Base-by-base conservation (phyloP, 2,329 filamentous ascomycete species). In the Blastomyces percursus region DNA sequence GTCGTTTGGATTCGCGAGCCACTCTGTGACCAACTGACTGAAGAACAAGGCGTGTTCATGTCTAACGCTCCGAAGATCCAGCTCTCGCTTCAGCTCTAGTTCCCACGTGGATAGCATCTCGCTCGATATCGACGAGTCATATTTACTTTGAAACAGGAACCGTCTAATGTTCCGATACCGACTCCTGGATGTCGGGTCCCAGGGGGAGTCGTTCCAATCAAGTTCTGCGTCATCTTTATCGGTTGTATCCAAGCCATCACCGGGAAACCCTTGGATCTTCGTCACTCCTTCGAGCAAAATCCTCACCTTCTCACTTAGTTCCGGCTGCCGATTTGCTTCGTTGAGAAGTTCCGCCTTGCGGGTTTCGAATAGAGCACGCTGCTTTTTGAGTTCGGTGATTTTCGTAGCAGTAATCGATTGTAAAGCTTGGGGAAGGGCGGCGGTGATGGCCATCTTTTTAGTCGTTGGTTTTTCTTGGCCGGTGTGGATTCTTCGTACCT, bases 1-100 rank as follows among this genome's bases (percentile, higher is more conserved):
- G 9, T 67, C 67, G 5, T 73, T 68, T 0, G 75, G 71, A 12
- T 73, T 69, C 1, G 74, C 72, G 59, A 85, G 71, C 78, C 81
- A 84, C 66, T 84, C 82, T 0, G 76, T 81, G 14, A 84, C 79
- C 30, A 86, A 70, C 48, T 78, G 71, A 21, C 81, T 80, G 68
- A 85, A 86, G 40, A 86, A 75, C 7, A 77, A 75, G 0, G 83
- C 83, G 68, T 84, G 82, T 21, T 82, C 76, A 66, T 84, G 80
- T 63, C 81, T 83, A 58, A 79, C 75, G n/a, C 77, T 77, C 66
- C 83, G 76, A n/a, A 79, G 74, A 16, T 76, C 69, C 5, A 86
- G 66, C 42, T 79, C 77, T 32, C 76, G 70, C 42, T 77, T 72
- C n/a, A 86, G 68, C 30, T 76, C 73, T 16, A 70, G 65, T 65